Conservation (phyloP, 2,329 filamentous ascomycete species). For the Colletotrichum lini region DNA sequence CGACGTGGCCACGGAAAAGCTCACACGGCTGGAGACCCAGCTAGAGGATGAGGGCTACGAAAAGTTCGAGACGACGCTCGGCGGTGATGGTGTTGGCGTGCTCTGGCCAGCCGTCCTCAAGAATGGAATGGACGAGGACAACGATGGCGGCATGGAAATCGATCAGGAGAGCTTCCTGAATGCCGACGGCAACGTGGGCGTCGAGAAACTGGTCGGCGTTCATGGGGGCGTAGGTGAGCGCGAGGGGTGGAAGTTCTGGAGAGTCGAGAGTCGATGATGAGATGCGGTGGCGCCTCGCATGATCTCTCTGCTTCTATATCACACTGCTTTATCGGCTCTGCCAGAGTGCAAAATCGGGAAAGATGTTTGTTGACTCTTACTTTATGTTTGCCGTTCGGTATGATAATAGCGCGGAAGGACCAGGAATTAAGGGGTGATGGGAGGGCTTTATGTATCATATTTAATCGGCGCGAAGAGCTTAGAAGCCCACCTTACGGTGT, state of each 20-base stretch:
- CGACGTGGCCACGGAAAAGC: slow-evolving; percentile 67
- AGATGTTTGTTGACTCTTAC: neutral
- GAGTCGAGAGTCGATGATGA: slow-evolving; percentile 64
- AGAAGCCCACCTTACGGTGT: slow-evolving; percentile 28
- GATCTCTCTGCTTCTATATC: slow-evolving; percentile 17
- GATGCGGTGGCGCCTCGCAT: neutral
- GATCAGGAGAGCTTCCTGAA: slow-evolving; percentile 87
- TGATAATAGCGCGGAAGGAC: slow-evolving; percentile 30
- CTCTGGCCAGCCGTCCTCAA: slow-evolving; percentile 93
- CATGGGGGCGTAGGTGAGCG: slow-evolving; percentile 76
- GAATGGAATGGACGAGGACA: slow-evolving; percentile 84
- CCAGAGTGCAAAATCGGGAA: slow-evolving; percentile 18
- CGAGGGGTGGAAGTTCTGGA: slow-evolving; percentile 92
- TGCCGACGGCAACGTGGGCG: slow-evolving; percentile 83
- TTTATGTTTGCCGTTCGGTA: slow-evolving; percentile 31
- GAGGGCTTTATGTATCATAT: slow-evolving; percentile 23
- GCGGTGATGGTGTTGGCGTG: slow-evolving; percentile 93
- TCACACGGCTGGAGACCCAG: slow-evolving; percentile 75
- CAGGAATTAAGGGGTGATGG: neutral
- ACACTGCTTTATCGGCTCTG: slow-evolving; percentile 3
- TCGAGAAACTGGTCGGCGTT: slow-evolving; percentile 90
- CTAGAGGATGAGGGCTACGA: slow-evolving; percentile 82
- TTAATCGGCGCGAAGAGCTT: slow-evolving; percentile 27
- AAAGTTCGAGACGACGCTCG: slow-evolving; percentile 90
- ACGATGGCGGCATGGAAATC: slow-evolving; percentile 90